Evolutionary conservation across 208 protist species (phyloP).

Genomic region (Leishmania gerbilli): DNA sequence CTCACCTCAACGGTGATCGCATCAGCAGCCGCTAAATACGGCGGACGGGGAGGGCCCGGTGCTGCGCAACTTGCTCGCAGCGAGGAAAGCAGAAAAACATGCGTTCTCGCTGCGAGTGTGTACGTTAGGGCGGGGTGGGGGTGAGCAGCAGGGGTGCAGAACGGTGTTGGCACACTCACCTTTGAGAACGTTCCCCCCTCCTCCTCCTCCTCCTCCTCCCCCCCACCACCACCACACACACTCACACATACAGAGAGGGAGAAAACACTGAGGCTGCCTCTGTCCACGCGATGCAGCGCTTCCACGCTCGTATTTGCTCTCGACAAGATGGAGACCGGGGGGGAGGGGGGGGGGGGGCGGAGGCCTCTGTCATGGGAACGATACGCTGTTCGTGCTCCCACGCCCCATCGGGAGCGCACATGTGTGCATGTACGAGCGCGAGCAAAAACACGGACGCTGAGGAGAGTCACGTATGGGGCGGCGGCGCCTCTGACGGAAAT

Average conservation of each 20-base stretch:
- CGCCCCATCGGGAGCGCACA: neutral
- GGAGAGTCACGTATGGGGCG: neutral
- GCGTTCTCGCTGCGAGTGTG: neutral
- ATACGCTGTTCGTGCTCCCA: neutral
- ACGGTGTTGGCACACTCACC: neutral
- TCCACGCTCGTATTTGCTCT: neutral
- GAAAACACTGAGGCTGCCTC: neutral
- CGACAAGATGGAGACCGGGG: neutral
- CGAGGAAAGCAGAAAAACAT: neutral
- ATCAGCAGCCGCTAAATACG: neutral
- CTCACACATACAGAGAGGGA: neutral
- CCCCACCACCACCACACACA: too few relatives aligned
- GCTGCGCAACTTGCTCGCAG: neutral
- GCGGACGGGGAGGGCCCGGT: neutral
- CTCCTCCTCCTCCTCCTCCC: neutral
- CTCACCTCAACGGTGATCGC: neutral
- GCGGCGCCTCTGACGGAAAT: neutral
- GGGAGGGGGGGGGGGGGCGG: neutral
- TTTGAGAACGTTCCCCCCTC: neutral
- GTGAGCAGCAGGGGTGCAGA: neutral
- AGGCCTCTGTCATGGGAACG: neutral
- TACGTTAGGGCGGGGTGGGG: neutral
- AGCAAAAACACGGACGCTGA: neutral
- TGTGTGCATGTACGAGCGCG: neutral
- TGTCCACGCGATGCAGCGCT: neutral